phyloP scores from a whole-genome alignment of 345 rosid genomes.

The Corchorus olitorius region DNA sequence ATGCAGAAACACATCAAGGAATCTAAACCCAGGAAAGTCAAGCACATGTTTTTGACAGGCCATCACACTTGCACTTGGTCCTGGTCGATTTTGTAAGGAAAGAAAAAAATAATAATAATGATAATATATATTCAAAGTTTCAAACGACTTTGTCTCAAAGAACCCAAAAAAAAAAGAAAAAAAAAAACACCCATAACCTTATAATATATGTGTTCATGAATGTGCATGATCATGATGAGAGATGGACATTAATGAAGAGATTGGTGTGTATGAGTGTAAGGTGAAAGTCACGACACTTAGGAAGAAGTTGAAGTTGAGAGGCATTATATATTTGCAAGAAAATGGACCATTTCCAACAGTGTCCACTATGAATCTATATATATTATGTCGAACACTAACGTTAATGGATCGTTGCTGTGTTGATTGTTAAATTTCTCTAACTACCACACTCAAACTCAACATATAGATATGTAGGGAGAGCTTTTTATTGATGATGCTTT shows the following conservation, averaged over 20 bases:
- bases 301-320: constrained; percentile 21
- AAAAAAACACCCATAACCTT: background rate
- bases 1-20: background rate
- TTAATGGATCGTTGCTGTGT: constrained; percentile 25
- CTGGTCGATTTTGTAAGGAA: background rate
- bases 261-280: background rate
- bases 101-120: background rate
- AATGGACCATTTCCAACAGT: constrained; percentile 30
- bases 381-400: constrained; percentile 33
- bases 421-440: constrained; percentile 21
- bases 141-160: background rate
- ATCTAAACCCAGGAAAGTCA: background rate
- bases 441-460: constrained; percentile 12
- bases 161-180: background rate
- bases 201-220: background rate
- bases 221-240: background rate
- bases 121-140: background rate
- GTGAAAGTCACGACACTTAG: constrained; percentile 7
- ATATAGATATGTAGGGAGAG: constrained; percentile 9
- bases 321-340: constrained; percentile 21
- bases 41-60: constrained; percentile 4
- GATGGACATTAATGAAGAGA: background rate
- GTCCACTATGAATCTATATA: constrained; percentile 15
- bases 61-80: background rate
- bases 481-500: constrained; percentile 23